Evolutionary conservation across 2,329 filamentous ascomycete genomes (phyloP).

Genomic region (Monosporascus sp.): DNA sequence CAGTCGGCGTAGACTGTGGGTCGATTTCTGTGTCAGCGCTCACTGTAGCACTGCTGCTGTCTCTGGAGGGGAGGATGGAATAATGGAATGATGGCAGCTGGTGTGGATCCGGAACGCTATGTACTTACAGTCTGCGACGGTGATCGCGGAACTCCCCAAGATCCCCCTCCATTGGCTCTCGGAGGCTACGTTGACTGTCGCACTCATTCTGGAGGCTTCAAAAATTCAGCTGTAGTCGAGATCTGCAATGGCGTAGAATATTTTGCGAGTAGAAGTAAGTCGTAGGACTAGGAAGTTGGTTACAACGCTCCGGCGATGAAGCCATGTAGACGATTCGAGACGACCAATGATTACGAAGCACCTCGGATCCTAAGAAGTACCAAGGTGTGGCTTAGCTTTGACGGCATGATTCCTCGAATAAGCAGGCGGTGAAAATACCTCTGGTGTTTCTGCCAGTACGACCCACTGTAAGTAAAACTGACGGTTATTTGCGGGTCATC

Average conservation of each 20-base stretch:
- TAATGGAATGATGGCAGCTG: too few relatives aligned
- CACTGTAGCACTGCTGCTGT: slow-evolving; percentile 5
- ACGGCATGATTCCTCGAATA: slow-evolving; percentile 7
- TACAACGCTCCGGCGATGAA: not conserved
- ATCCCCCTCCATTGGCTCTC: slow-evolving; percentile 66
- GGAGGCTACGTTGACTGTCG: slow-evolving; percentile 56
- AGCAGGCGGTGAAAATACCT: slow-evolving; percentile 17
- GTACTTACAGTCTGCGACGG: slow-evolving; percentile 82
- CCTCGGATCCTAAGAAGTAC: too few relatives aligned
- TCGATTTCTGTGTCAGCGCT: slow-evolving; percentile 19
- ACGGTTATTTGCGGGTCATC: not conserved
- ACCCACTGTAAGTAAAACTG: not conserved
- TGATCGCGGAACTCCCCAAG: slow-evolving; percentile 68
- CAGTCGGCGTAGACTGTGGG: slow-evolving; percentile 83
- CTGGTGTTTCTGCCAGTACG: slow-evolving; percentile 21
- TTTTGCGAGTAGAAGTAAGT: not conserved
- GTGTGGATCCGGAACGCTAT: not conserved
- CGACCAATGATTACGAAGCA: not conserved
- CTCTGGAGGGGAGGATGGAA: too few relatives aligned
- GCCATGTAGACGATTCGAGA: not conserved
- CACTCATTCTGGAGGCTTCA: slow-evolving; percentile 32
- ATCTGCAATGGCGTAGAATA: not conserved
- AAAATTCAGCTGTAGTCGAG: not conserved
- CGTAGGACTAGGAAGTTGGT: not conserved
- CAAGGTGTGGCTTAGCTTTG: too few relatives aligned